Evolutionary conservation across 1,284 basidiomycete species (phyloP).

Genomic region (Cutaneotrichosporon sp.): DNA sequence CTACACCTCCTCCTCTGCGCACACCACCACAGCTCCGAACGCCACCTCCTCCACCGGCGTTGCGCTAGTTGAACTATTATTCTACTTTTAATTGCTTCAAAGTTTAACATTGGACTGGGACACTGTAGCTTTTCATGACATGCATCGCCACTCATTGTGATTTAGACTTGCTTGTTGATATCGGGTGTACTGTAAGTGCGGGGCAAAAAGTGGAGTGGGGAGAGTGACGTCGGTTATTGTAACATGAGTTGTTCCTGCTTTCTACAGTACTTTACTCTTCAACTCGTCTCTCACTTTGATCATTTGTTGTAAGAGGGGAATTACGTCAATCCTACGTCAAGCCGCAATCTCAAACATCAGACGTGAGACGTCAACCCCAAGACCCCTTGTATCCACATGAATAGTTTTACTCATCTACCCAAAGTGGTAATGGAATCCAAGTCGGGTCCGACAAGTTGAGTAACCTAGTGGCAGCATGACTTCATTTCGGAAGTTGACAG

Average conservation of each 20-base stretch:
- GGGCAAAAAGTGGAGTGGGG: too few relatives aligned
- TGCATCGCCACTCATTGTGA: background rate
- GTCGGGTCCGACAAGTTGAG: too few relatives aligned
- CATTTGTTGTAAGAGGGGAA: background rate
- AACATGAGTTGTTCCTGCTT: background rate
- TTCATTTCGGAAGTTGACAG: too few relatives aligned
- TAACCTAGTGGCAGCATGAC: too few relatives aligned
- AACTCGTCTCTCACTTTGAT: background rate
- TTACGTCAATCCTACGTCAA: background rate
- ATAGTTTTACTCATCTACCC: background rate
- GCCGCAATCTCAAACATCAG: conserved; percentile 1
- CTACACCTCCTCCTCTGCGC: background rate
- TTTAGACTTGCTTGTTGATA: background rate
- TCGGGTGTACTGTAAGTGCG: too few relatives aligned
- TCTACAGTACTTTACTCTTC: too few relatives aligned
- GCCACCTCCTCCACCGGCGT: background rate
- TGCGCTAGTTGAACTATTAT: background rate
- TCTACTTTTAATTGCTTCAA: background rate
- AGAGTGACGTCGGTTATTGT: background rate
- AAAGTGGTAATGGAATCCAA: background rate
- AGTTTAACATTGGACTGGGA: background rate
- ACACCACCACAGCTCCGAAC: conserved; percentile 1
- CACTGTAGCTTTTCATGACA: background rate
- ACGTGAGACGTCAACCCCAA: background rate
- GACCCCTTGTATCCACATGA: background rate